Base-by-base conservation (phyloP, 306 rosid genomes). In the Aeschynomene evenia region DNA sequence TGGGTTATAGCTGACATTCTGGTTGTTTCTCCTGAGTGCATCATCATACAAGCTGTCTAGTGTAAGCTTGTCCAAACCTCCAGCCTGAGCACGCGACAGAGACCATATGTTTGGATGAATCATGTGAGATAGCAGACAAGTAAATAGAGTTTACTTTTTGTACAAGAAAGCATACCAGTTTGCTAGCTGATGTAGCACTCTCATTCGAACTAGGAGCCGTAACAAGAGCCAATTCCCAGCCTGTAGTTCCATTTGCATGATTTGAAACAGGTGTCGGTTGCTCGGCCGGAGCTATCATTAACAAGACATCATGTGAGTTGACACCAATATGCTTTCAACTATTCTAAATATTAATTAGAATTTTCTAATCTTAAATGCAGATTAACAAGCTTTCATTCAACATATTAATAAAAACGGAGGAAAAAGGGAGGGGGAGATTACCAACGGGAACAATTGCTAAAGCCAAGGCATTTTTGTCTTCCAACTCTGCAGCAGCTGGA, bases 191-290 rank as follows among this genome's bases (percentile, higher is more conserved):
- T 0, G 86, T 7, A 24, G 87, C 92, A 77, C 74, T 87, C 79
- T 91, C 99, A 53, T 91, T 95, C 46, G 97, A 89, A 87, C 97
- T 91, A 68, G 97, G 99, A 76, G 97, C 90, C 0, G 95, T 87
- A 46, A 95, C 99, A 68, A 95, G 99, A 28, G 99, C 97, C 81
- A 95, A 79, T 82, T 95, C 99, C 99, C 99, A 95, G 67, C 99
- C 99, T 50, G 92, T 81, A 54, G 84, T 63, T 81, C 96, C 92
- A 66, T 86, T 82, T 64, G 85, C 84, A 22, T 78, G 91, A 80
- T 66, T 85, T 75, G 86, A 60, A 86, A 83, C 60, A 37, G 89
- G 28, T 26, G 86, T 67, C 70, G 88, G 86, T 79, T 85, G 96
- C 49, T 85, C 88, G 37, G 83, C 91, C 89, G 90, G 70, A 62